Base-by-base conservation (phyloP, 2,329 filamentous ascomycete genomes). In the Venturia carpophila region DNA sequence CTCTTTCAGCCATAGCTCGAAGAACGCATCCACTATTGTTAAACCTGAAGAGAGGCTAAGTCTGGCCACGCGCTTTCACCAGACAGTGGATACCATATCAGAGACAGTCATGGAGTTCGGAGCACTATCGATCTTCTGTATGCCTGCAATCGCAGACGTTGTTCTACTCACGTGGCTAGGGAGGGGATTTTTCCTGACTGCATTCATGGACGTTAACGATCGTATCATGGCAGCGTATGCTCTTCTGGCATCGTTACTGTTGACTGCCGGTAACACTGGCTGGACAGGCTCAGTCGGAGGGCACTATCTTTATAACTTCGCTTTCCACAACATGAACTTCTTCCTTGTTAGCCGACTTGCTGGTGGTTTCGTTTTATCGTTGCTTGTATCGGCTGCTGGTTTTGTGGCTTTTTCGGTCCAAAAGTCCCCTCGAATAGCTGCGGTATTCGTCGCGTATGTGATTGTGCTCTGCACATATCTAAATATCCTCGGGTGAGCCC, bases 281-380 rank as follows among this genome's bases (percentile, higher is more conserved):
- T 63, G 62, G 62, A 52, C 43, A 5, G 47, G 62, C 19, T 47
- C 42, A 24, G 42, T 39, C 34, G 62, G 62, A 39, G 43, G 62
- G 19, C 43, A 47, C 62, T 63, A 63, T 34, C 62, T 63, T 11
- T 55, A 63, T 34, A 49, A 47, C n/a, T 49, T 47, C 6, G 62
- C 62, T 21, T 63, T 63, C 21, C 34, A 47, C 34, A 55, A 47
- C 42, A 63, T 63, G 62, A 63, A 63, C 19, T 49, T 63, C 42
- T 63, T 63, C 47, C 42, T 63, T 21, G 47, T 63, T 11, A 47
- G 34, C 13, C 62, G 62, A 19, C 47, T 63, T 52, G 41, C 47
- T n/a, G 62, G 42, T 7, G 62, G 62, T 2, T 47, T 63, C 37
- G 62, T 55, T 13, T 34, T 63, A n/a, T 47, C 62, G 9, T 37